Evolutionary conservation across 2,329 filamentous ascomycete genomes (phyloP), one percentile per base, ranked within the genome.

Genomic region (Botryotinia calthae): DNA sequence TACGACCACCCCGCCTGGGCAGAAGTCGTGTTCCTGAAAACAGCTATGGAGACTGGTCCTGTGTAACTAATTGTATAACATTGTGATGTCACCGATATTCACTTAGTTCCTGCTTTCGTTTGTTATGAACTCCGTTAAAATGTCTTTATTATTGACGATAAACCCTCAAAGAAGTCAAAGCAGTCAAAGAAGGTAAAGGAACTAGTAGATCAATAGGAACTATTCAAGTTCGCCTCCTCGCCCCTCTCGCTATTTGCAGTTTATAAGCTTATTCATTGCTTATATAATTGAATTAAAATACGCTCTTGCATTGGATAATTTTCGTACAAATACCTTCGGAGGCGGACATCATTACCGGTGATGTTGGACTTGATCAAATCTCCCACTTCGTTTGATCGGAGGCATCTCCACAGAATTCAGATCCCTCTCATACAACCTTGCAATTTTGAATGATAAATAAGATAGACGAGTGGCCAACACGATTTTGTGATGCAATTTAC

Each of bases 261-360:
- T n/a, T 28, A 3, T 28, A 18, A 28, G n/a, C 51, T 28, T 18
- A 31, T 14, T 56, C 6, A 56, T 8, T 28, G n/a, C 51, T 56
- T 56, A 56, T 7, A 37, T 37, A 37, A 37, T 8, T 1, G 37
- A 9, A 9, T 7, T 9, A 37, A 7, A 37, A 37, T 37, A 8
- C 9, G 37, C 37, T 1, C 42, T 9, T 34, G 34, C 12, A 54
- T 66, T 28, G 25, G 9, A 25, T 25, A n/a, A 66, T 20, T n/a
- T 10, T 10, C 7, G 28, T 7, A 51, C 18, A 16, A 48, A 44
- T 9, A 2, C 31, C 22, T 37, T 66, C 63, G 63, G 63, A 66
- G 63, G 44, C 63, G 63, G 63, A 51, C 63, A 16, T 66, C 44
- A 34, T 40, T 25, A 37, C 63, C 44, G 63, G 63, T 37, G 22